phyloP scores from a whole-genome alignment of 129 eudicot genomes.

The Kitagawia praeruptora region DNA sequence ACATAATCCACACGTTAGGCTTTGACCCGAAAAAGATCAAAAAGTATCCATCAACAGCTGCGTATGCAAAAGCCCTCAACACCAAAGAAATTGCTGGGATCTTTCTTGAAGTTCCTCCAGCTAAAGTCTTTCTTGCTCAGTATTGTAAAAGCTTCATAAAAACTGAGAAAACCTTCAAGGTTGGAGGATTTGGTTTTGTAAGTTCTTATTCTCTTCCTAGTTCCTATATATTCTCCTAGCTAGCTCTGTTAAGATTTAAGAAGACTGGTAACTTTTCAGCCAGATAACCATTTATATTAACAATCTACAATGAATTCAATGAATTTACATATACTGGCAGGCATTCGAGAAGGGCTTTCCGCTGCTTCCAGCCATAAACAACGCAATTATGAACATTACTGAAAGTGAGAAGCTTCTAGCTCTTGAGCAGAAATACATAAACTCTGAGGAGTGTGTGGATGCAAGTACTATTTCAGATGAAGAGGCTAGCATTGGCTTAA shows the following conservation, averaged over 20 bases:
- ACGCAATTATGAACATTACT: neutral
- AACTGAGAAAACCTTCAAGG: conserved; percentile 42
- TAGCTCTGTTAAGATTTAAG: no score
- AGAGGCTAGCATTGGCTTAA: neutral
- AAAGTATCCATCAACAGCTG: no score
- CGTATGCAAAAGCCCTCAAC: no score
- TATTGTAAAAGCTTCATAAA: conserved; percentile 41
- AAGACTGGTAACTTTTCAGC: no score
- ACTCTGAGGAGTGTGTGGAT: neutral
- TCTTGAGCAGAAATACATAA: neutral
- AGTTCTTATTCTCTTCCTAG: conserved; percentile 1
- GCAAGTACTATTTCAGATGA: neutral
- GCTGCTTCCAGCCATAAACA: neutral
- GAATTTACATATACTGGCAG: neutral
- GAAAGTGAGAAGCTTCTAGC: neutral
- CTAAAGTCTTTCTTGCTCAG: conserved; percentile 43
- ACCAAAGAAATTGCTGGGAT: no score
- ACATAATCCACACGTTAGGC: no score
- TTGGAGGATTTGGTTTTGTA: conserved; percentile 59
- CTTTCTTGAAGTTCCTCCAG: no score
- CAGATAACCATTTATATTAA: no score
- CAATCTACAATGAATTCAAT: no score
- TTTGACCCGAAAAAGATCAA: no score
- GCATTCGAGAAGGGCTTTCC: neutral
- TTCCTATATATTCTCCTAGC: no score